Percentiles rank a stretch among this genome's conserved stretches.
These are phyloP conservation scores for Auriscalpium vulgare DNA, from an alignment of 768 basidiomycete genomes.

Conservation along the genomic window DNA sequence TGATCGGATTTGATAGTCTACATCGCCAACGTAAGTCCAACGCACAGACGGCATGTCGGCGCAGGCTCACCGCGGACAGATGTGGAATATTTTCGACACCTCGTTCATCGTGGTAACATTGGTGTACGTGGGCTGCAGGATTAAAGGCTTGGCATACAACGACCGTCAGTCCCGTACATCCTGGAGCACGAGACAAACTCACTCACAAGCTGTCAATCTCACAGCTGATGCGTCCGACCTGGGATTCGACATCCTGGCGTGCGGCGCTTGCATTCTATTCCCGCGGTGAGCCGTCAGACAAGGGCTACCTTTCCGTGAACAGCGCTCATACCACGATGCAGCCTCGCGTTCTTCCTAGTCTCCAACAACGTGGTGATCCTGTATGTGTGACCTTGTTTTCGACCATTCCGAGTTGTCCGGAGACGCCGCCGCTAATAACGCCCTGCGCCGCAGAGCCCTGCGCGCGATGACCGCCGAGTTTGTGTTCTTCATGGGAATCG, in stretches of 20 bases:
- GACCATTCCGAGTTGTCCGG: background rate
- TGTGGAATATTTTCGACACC: conserved; percentile 89
- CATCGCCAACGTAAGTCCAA: conserved; percentile 61
- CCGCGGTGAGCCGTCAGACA: conserved; percentile 45
- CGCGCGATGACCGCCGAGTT: conserved; percentile 80
- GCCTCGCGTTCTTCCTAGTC: conserved; percentile 75
- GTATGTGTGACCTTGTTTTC: conserved; percentile 32
- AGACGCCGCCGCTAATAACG: background rate
- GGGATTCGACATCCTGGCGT: conserved; percentile 79
- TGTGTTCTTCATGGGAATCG: conserved; percentile 70
- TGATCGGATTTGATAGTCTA: conserved; percentile 46
- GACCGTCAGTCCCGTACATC: background rate
- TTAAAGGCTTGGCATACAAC: background rate
- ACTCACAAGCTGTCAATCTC: background rate
- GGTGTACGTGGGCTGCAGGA: conserved; percentile 39
- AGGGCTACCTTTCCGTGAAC: background rate
- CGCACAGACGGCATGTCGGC: background rate
- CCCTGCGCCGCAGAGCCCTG: conserved; percentile 42
- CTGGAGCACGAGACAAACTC: background rate
- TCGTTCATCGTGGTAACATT: conserved; percentile 64
- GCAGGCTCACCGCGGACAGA: conserved; percentile 30
- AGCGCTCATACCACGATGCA: conserved; percentile 14
- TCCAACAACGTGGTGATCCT: conserved; percentile 73
- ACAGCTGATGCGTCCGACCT: conserved; percentile 37
- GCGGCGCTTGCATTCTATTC: conserved; percentile 79